Evolutionary conservation across 768 basidiomycete species (phyloP), one percentile per base, ranked within the genome.

Genomic region (Panaeolus cyanescens): DNA sequence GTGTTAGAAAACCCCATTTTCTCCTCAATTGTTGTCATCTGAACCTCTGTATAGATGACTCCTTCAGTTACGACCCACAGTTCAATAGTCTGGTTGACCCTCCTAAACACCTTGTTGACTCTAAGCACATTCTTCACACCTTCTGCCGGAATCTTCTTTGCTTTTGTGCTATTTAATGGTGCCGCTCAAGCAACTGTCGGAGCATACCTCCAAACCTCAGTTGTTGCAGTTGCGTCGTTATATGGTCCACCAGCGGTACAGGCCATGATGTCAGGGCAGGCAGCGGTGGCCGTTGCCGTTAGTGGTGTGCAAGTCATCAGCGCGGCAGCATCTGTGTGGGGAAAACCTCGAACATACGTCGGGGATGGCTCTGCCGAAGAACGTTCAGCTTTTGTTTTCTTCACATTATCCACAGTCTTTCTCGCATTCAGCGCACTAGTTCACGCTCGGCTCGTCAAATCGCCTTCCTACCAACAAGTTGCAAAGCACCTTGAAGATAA

Each of bases 261-360:
- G 71, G 79, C 85, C 25, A 78, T 91, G 70, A 84, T 95, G 80
- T 86, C 92, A 2, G 94, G 93, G 10, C 92, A 95, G 74, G 94
- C 91, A 0, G 92, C 90, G 0, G 85, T 95, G 1, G 95, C 88
- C 0, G 91, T 96, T 12, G 87, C 85, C 1, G 87, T 95, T 63
- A 93, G 92, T 56, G 77, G 80, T 1, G 87, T 93, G 0, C 93
- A 95, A 67, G 82, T 94, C 7, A 62, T 87, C 32, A 87, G 91
- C 61, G 82, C 89, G 8, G 72, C 79, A 0, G 75, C 83, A 1
- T 89, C 89, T 8, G 75, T 91, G 15, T 80, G 78, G 77, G 77
- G 78, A 12, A 74, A 75, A 34, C 67, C 83, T 7, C 68, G 66
- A 19, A 63, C 68, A 62, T 65, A 71, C 58, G 64, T 70, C n/a